These are phyloP conservation scores for Poteriospumella lacustris DNA, from an alignment of 108 stramenopile species.

Conservation along the genomic window DNA sequence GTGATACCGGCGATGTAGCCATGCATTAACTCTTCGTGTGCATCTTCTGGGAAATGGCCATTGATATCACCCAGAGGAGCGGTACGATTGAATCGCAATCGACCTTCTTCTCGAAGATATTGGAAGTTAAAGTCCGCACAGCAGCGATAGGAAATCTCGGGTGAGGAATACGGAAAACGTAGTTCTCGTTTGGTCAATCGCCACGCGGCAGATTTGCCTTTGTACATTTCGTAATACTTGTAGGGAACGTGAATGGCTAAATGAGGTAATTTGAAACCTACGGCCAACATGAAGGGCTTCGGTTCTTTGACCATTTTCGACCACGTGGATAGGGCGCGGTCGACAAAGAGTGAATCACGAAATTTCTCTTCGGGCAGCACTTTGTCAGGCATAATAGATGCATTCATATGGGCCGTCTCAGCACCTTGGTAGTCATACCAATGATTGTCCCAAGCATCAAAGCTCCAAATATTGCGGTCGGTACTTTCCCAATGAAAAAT, in stretches of 20 bases:
- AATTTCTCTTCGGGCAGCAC: neutral
- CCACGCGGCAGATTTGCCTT: neutral
- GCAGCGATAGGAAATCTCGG: neutral
- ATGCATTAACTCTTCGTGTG: neutral
- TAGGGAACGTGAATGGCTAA: slow-evolving; percentile 25
- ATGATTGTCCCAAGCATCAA: neutral
- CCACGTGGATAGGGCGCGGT: neutral
- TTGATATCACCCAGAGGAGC: neutral
- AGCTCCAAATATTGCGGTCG: slow-evolving; percentile 13
- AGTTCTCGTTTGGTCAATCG: neutral
- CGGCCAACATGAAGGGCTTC: slow-evolving; percentile 27
- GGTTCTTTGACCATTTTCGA: neutral
- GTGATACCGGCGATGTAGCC: slow-evolving; percentile 19
- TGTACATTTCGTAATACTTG: slow-evolving; percentile 15
- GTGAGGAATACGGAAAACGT: neutral
- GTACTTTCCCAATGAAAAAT: slow-evolving; percentile 24
- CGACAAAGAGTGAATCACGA: neutral
- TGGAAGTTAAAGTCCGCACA: neutral
- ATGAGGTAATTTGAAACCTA: slow-evolving; percentile 31
- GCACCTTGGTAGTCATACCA: slow-evolving; percentile 21
- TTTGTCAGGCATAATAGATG: slow-evolving; percentile 6
- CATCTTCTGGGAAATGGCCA: neutral
- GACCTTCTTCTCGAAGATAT: slow-evolving; percentile 15
- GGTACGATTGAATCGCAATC: slow-evolving; percentile 4
- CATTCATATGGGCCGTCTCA: slow-evolving; percentile 2